A percentile compares a stretch with the other conserved stretches of the same genome.
Evolutionary conservation across 2,329 filamentous ascomycete species (phyloP).

Genomic region (Alternaria longipes): DNA sequence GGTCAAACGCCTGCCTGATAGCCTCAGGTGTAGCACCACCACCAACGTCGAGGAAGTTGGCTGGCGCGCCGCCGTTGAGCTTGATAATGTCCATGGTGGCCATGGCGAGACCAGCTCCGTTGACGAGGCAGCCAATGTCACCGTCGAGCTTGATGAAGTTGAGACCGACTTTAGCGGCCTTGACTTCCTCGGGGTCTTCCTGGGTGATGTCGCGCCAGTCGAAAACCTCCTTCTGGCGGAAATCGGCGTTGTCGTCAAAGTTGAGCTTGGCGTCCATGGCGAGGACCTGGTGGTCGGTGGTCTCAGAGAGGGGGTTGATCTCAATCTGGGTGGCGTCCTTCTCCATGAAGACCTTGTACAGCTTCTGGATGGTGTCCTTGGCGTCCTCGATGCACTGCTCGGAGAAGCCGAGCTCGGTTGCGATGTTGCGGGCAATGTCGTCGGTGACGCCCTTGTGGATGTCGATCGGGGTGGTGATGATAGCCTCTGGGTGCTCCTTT

Average conservation of each 20-base stretch:
- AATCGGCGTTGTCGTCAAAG: constrained; percentile 99
- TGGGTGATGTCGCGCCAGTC: constrained; percentile 91
- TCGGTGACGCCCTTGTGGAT: constrained; percentile 96
- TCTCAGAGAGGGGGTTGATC: constrained; percentile 99
- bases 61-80: constrained; percentile 93
- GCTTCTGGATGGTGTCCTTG: constrained; percentile 96
- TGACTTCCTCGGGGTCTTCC: constrained; percentile 97
- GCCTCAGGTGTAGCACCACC: constrained; percentile 96
- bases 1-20: constrained; percentile 96
- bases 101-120: constrained; percentile 99
- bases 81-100: constrained; percentile 99
- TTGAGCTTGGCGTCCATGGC: constrained; percentile 99
- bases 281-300: constrained; percentile 95
- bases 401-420: constrained; percentile 93
- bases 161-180: constrained; percentile 89
- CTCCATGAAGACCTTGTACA: constrained; percentile 98
- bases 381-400: constrained; percentile 97
- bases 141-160: constrained; percentile 99
- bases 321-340: constrained; percentile 99
- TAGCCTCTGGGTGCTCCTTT: constrained; percentile 96
- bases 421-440: constrained; percentile 89
- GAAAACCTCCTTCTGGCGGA: constrained; percentile 97
- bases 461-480: constrained; percentile 91
- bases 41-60: constrained; percentile 99
- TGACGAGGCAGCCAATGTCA: constrained; percentile 98